Evolutionary conservation across 441 rosid species (phyloP), one percentile per base, ranked within the genome.

Genomic region (Breynia disticha): DNA sequence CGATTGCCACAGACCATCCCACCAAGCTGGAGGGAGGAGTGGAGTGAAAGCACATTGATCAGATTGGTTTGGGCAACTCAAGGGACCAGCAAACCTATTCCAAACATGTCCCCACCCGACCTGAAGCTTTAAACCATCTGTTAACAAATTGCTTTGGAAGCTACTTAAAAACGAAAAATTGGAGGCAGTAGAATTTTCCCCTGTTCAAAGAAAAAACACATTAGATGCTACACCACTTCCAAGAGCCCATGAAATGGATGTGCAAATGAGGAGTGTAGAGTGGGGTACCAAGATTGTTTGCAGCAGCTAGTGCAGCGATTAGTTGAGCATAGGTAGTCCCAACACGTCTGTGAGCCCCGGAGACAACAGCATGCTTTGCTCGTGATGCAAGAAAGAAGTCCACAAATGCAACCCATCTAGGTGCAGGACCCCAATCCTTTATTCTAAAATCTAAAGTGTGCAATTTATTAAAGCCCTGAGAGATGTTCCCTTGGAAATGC

Each of bases 391-490:
- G 90, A 72, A 91, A 88, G 79, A 87, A 91, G 65, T 91, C 98
- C 50, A 91, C 98, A 73, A 91, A 83, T 12, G 98, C 97, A 68
- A 88, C 98, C 97, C 98, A 91, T 73, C 97, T 74, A 7, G 98
- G 98, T 53, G 97, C 95, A 5, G 95, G 97, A 16, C 98, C 98
- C 97, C 98, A 91, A 68, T 91, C 98, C 69, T 78, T 91, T 54
- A 66, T 77, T 70, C 97, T 79, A 57, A 86, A 88, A 46, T 70
- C 90, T 67, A 77, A 50, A 63, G 53, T 75, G n/a, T 55, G 70
- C 48, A 69, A 62, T 16, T 69, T 67, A 32, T 73, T 80, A 4
- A 56, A 72, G 44, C 54, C 61, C 32, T 45, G 63, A 41, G 86
- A 68, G 22, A 86, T 71, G 19, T 69, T 77, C 44, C 97, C 97